A percentile compares a stretch with the other conserved stretches of the same genome.
Evolutionary conservation across 2,329 filamentous ascomycete species (phyloP).

Genomic region (Teratosphaeria epicoccoides): DNA sequence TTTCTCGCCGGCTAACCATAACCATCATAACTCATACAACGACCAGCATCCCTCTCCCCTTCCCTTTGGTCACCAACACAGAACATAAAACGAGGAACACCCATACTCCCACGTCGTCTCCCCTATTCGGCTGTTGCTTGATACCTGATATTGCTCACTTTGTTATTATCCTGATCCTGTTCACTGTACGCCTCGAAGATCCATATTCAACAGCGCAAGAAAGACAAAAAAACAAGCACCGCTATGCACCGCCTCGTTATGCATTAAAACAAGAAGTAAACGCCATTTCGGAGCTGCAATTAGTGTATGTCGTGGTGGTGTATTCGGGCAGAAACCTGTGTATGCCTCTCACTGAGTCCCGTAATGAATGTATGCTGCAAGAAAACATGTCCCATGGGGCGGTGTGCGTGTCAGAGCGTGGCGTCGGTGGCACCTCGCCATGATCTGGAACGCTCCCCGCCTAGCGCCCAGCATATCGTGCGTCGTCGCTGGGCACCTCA

Average conservation of each 20-base stretch:
- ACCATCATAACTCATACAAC: background rate
- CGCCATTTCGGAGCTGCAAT: background rate
- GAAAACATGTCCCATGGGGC: too few relatives aligned
- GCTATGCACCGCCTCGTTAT: background rate
- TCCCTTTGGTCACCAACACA: background rate
- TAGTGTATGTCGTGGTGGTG: background rate
- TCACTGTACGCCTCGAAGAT: background rate
- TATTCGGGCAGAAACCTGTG: background rate
- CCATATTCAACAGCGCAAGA: background rate
- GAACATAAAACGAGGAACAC: background rate
- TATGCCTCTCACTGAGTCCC: too few relatives aligned
- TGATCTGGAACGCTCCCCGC: background rate
- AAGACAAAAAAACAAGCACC: background rate
- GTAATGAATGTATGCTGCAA: too few relatives aligned
- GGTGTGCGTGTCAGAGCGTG: too few relatives aligned
- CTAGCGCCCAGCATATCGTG: background rate
- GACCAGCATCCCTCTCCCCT: background rate
- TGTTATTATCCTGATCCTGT: background rate
- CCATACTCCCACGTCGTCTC: background rate
- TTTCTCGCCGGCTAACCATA: background rate
- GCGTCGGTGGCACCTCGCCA: background rate
- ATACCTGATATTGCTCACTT: background rate
- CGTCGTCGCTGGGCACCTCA: slow-evolving; percentile 10
- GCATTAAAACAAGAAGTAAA: background rate
- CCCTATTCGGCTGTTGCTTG: too few relatives aligned